These are phyloP conservation scores for Populus simonii DNA, from an alignment of 345 rosid genomes.

Conservation along the genomic window DNA sequence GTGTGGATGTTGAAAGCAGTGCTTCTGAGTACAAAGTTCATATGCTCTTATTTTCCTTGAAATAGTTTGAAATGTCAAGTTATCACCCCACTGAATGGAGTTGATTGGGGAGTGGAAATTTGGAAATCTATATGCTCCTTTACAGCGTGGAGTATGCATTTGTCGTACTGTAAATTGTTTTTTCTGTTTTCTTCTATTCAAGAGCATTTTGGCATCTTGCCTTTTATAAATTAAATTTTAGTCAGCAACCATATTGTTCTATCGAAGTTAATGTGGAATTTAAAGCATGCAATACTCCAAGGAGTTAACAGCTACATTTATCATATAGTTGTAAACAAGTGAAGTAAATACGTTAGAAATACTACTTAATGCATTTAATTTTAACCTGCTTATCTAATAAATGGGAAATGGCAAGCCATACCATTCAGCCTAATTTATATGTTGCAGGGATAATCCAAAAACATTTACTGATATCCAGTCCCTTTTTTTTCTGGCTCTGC, in stretches of 20 bases:
- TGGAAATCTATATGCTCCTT: not conserved
- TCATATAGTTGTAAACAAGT: not conserved
- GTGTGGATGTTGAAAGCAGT: not conserved
- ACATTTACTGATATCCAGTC: slow-evolving; percentile 12
- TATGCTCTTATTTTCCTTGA: not conserved
- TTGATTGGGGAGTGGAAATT: not conserved
- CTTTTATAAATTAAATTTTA: not conserved
- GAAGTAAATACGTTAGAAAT: not conserved
- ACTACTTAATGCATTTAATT: not conserved
- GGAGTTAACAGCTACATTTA: not conserved
- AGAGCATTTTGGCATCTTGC: not conserved
- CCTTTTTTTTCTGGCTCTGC: slow-evolving; percentile 18
- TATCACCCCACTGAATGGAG: not conserved
- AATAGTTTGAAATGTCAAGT: not conserved
- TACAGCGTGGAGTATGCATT: not conserved
- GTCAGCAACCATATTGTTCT: not conserved
- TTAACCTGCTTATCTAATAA: not conserved
- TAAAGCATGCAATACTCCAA: not conserved
- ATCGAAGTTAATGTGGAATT: not conserved
- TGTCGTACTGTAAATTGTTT: not conserved
- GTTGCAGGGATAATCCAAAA: not conserved
- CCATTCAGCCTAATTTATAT: not conserved
- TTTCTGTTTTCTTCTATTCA: not conserved
- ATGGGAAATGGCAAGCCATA: not conserved
- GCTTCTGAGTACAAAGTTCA: not conserved